Evolutionary conservation across 2,329 filamentous ascomycete species (phyloP).

Genomic region (Hysterium pulicare): DNA sequence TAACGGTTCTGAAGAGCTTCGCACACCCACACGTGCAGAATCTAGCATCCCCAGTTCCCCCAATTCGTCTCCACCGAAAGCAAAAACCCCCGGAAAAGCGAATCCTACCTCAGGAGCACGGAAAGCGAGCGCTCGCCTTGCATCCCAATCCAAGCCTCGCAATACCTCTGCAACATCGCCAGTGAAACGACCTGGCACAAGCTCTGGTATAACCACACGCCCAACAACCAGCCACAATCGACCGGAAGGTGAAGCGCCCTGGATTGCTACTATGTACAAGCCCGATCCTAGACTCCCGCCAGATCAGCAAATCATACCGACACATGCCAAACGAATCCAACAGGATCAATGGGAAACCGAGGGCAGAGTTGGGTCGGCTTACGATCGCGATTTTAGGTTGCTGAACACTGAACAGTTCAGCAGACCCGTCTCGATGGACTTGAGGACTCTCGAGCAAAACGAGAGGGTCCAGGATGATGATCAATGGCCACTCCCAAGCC

Average conservation of each 20-base stretch:
- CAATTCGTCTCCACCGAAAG: constrained; percentile 35
- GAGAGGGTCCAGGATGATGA: constrained; percentile 15
- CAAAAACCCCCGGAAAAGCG: constrained; percentile 38
- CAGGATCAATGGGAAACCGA: constrained; percentile 96
- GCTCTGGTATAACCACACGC: constrained; percentile 52
- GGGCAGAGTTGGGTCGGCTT: constrained; percentile 78
- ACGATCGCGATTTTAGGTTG: constrained; percentile 83
- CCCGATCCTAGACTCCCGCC: constrained; percentile 91
- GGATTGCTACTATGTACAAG: constrained; percentile 92
- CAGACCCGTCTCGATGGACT: constrained; percentile 29
- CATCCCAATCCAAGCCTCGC: constrained; percentile 36
- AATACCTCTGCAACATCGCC: constrained; percentile 32
- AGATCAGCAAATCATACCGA: constrained; percentile 92
- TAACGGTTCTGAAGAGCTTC: constrained; percentile 21
- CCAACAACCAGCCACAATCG: constrained; percentile 66
- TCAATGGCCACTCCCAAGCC: constrained; percentile 34
- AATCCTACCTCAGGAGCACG: constrained; percentile 32
- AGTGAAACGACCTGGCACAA: constrained; percentile 58
- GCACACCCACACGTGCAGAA: constrained; percentile 18
- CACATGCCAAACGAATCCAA: constrained; percentile 83
- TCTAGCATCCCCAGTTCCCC: constrained; percentile 28
- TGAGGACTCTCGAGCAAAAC: constrained; percentile 18
- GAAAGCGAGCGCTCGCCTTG: constrained; percentile 27
- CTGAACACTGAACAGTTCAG: constrained; percentile 62
- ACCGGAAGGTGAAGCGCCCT: constrained; percentile 92